These are phyloP conservation scores for Penicillium sp. DNA, from an alignment of 2,329 filamentous ascomycete species.

Conservation along the genomic window DNA sequence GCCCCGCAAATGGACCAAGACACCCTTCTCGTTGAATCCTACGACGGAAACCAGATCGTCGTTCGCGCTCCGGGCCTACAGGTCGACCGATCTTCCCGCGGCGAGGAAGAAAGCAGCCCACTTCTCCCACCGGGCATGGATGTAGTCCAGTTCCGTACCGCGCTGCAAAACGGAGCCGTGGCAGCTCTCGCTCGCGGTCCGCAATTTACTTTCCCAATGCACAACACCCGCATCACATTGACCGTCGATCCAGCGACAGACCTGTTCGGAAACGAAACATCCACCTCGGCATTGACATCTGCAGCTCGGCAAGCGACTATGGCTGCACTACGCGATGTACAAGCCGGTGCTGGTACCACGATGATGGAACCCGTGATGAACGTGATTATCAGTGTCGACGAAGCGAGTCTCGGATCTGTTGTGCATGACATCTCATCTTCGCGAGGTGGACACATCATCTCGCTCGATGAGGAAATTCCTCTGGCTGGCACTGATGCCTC, in stretches of 20 bases:
- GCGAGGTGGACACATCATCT: slow-evolving; percentile 72
- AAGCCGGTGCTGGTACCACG: slow-evolving; percentile 48
- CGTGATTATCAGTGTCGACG: slow-evolving; percentile 81
- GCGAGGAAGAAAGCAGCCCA: slow-evolving; percentile 46
- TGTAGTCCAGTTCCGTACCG: slow-evolving; percentile 49
- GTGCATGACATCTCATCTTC: slow-evolving; percentile 78
- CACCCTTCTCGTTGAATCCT: slow-evolving; percentile 43
- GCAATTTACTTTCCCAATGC: slow-evolving; percentile 74
- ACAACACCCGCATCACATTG: slow-evolving; percentile 71
- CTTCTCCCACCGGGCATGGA: slow-evolving; percentile 58
- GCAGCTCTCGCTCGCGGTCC: slow-evolving; percentile 86
- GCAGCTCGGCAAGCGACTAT: slow-evolving; percentile 69
- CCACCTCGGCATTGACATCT: slow-evolving; percentile 67
- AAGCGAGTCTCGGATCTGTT: slow-evolving; percentile 75
- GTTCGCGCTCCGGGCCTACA: slow-evolving; percentile 56
- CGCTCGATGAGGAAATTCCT: slow-evolving; percentile 59
- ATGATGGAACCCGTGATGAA: slow-evolving; percentile 95
- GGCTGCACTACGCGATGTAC: slow-evolving; percentile 63
- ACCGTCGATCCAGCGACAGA: slow-evolving; percentile 66
- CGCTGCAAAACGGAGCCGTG: slow-evolving; percentile 75
- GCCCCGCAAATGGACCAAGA: slow-evolving; percentile 21
- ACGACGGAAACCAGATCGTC: slow-evolving; percentile 71
- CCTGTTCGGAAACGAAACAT: slow-evolving; percentile 67
- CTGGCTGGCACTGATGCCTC: slow-evolving; percentile 31
- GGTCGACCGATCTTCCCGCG: slow-evolving; percentile 35